Percentiles rank a stretch among this genome's conserved stretches.
Conservation (phyloP, 352 stramenopile genomes). For the Phytophthora ohioensis region DNA sequence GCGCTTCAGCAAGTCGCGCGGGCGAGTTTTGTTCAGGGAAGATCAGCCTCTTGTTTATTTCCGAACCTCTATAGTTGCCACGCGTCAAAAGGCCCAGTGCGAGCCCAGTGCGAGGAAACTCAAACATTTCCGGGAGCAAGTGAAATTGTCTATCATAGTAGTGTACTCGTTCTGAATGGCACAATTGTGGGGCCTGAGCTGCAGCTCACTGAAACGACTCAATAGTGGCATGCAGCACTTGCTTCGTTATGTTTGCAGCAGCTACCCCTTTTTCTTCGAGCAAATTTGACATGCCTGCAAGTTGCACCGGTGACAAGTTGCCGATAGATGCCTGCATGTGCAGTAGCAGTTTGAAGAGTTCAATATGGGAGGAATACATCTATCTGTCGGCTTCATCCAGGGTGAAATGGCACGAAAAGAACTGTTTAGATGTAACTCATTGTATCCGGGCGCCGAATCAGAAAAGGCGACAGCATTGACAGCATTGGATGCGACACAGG, state of each 20-base stretch:
- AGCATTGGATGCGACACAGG: conserved; percentile 10
- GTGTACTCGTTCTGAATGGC: background rate
- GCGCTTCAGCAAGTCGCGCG: conserved; percentile 10
- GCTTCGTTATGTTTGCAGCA: conserved; percentile 14
- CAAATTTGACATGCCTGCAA: conserved; percentile 6
- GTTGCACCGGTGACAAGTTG: conserved; percentile 10
- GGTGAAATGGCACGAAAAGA: background rate
- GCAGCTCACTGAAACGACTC: background rate
- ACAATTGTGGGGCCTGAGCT: background rate
- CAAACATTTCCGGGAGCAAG: conserved; percentile 15
- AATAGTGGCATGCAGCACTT: conserved; percentile 14
- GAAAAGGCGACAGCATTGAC: background rate
- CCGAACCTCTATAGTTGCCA: conserved; percentile 23
- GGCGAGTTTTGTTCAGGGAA: conserved; percentile 6
- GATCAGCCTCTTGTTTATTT: conserved; percentile 17
- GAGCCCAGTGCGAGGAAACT: conserved; percentile 6
- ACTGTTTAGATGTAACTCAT: background rate
- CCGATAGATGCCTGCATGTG: conserved; percentile 11
- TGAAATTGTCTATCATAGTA: conserved; percentile 26
- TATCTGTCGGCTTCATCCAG: conserved; percentile 15
- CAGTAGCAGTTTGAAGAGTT: conserved; percentile 17
- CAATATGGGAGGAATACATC: conserved; percentile 11
- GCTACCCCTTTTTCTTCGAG: conserved; percentile 16
- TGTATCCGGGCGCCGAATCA: background rate
- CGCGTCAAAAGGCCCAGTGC: conserved; percentile 10